phyloP scores from a whole-genome alignment of 345 rosid species.

The Dipteronia dyeriana region DNA sequence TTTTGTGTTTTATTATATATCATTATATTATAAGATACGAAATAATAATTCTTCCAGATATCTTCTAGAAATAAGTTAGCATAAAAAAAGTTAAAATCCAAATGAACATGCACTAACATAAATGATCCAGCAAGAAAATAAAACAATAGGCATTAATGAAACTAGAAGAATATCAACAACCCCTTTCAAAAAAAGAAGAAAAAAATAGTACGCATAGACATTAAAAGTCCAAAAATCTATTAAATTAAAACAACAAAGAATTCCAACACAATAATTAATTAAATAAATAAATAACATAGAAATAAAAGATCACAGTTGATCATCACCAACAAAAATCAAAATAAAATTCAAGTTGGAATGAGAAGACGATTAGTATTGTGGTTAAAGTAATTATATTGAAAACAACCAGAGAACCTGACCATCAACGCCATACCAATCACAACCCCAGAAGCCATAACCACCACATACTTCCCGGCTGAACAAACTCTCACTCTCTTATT shows the following conservation, averaged over 20 bases:
- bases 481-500: background rate
- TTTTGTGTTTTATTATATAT: too few species aligned
- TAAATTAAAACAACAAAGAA: too few species aligned
- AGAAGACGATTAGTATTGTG: background rate
- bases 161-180: too few species aligned
- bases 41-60: too few species aligned
- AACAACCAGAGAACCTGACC: slow-evolving; percentile 20
- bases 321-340: background rate
- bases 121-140: too few species aligned
- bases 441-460: slow-evolving; percentile 27
- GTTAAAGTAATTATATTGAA: background rate
- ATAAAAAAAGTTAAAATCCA: too few species aligned
- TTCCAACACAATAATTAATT: background rate
- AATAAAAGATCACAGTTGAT: background rate
- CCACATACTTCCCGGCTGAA: slow-evolving; percentile 9
- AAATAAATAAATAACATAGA: background rate
- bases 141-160: too few species aligned
- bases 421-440: slow-evolving; percentile 32
- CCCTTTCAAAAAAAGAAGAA: background rate
- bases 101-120: too few species aligned
- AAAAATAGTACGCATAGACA: too few species aligned
- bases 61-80: too few species aligned
- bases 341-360: slow-evolving; percentile 18
- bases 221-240: background rate
- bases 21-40: too few species aligned